Conservation (phyloP, 192 early-diverging fungal species). For the Backusella parvicylindrica region DNA sequence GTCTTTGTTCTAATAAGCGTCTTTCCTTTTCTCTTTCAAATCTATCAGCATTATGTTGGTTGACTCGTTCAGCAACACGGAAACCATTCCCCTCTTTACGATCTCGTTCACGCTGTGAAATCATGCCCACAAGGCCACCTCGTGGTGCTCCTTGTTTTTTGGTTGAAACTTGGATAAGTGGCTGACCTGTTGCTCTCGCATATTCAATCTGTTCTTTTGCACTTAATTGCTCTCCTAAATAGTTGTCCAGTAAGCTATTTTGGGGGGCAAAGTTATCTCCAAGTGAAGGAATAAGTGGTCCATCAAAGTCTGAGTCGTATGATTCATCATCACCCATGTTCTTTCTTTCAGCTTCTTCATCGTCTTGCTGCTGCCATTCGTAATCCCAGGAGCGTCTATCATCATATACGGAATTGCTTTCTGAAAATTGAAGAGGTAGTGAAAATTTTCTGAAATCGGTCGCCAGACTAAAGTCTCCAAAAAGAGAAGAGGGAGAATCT, state of each 20-base stretch:
- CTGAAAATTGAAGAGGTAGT: neutral
- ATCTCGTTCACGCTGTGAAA: slow-evolving; percentile 34
- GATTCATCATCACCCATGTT: slow-evolving; percentile 20
- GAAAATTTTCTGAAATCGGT: slow-evolving; percentile 25
- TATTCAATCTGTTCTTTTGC: slow-evolving; percentile 38
- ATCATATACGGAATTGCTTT: slow-evolving; percentile 7
- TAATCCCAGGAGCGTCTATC: slow-evolving; percentile 2
- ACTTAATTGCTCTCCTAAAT: slow-evolving; percentile 27
- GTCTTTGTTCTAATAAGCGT: slow-evolving; percentile 31
- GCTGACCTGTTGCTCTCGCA: slow-evolving; percentile 37
- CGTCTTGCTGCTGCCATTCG: neutral
- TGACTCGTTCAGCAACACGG: slow-evolving; percentile 21
- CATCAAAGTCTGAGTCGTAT: slow-evolving; percentile 19
- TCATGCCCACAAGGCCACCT: slow-evolving; percentile 34
- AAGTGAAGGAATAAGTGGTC: slow-evolving; percentile 29
- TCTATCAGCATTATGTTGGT: slow-evolving; percentile 16
- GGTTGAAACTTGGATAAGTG: slow-evolving; percentile 33
- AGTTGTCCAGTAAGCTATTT: slow-evolving; percentile 28
- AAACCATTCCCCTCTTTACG: slow-evolving; percentile 14
- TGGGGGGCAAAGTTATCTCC: slow-evolving; percentile 36
- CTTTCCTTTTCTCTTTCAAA: slow-evolving; percentile 38
- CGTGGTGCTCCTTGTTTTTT: slow-evolving; percentile 28
- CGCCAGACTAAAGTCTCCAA: slow-evolving; percentile 26
- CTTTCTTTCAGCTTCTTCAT: slow-evolving; percentile 7
- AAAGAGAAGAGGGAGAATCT: slow-evolving; percentile 20